Evolutionary conservation across 108 stramenopile genomes (phyloP), one percentile per base, ranked within the genome.

Genomic region (Asterionellopsis glacialis): DNA sequence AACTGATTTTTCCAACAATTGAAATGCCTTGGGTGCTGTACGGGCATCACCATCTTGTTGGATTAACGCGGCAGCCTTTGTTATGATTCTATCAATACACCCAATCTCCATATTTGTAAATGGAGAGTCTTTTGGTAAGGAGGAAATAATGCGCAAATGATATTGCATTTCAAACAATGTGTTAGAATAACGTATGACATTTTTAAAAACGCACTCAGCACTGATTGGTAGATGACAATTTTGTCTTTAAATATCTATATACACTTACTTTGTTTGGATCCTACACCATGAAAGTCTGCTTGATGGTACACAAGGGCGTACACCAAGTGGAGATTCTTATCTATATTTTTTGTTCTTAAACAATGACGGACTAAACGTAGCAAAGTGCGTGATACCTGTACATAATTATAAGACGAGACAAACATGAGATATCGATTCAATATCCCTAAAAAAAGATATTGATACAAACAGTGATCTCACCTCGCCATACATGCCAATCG

Each of bases 251-350:
- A 13, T 11, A 38, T 18, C 24, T 38, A 13, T 25, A 13, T 11
- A 13, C 15, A 61, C 77, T 61, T 71, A 79, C 77, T 65, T 57
- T 68, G 62, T 63, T 59, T 50, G 49, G 58, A 22, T 53, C 68
- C 22, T 15, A 82, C 63, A 40, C 57, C 73, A 18, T 76, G 68
- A 27, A 85, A 74, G 57, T 87, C 83, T 16, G 45, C 49, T 76
- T 92, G 81, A 45, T 87, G 72, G 58, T 87, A 80, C 13, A 89
- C 76, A 19, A 92, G 59, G 1, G 85, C 68, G 65, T 92, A 89
- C 1, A 87, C 61, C 55, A 92, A 58, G 59, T 92, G 79, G 14
- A 87, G n/a, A 59, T 92, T 92, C 11, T 55, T 49, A n/a, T 87
- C 84, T 10, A 92, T 57, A 42, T 68, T 79, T 39, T 79, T 82